phyloP scores from a whole-genome alignment of 768 basidiomycete species.

The Suillus americanus region DNA sequence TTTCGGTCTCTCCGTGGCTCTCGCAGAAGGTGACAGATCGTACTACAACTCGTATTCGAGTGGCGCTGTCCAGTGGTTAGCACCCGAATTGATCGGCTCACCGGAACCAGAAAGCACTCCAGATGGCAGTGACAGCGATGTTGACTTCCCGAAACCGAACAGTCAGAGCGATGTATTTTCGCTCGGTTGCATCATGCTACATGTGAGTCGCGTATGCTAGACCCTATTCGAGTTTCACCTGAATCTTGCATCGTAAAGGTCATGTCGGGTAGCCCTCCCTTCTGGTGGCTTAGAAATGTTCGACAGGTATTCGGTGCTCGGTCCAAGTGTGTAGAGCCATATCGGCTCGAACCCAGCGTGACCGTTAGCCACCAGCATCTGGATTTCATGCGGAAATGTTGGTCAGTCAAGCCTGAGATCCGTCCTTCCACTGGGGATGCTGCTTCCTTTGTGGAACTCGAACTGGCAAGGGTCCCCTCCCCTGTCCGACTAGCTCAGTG shows the following conservation, averaged over 20 bases:
- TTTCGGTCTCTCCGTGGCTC: background rate
- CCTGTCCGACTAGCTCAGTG: background rate
- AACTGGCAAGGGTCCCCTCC: background rate
- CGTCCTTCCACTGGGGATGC: background rate
- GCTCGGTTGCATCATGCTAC: constrained; percentile 2
- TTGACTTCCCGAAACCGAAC: background rate
- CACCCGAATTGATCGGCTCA: background rate
- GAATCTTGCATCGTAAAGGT: background rate
- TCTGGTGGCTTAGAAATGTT: background rate
- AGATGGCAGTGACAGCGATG: background rate
- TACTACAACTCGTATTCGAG: background rate
- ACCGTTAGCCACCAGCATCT: background rate
- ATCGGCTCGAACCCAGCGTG: background rate
- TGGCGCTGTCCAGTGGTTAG: background rate
- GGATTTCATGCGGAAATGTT: background rate
- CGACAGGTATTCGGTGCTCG: background rate
- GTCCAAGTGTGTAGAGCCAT: background rate
- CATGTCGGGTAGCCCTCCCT: background rate
- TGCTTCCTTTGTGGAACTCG: background rate
- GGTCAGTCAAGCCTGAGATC: background rate
- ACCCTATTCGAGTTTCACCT: background rate
- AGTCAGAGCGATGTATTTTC: background rate
- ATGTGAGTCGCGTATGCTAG: background rate
- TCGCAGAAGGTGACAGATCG: background rate
- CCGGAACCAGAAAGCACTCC: background rate